Evolutionary conservation across 2,329 filamentous ascomycete genomes (phyloP).

Genomic region (Trichoderma pleuroti): DNA sequence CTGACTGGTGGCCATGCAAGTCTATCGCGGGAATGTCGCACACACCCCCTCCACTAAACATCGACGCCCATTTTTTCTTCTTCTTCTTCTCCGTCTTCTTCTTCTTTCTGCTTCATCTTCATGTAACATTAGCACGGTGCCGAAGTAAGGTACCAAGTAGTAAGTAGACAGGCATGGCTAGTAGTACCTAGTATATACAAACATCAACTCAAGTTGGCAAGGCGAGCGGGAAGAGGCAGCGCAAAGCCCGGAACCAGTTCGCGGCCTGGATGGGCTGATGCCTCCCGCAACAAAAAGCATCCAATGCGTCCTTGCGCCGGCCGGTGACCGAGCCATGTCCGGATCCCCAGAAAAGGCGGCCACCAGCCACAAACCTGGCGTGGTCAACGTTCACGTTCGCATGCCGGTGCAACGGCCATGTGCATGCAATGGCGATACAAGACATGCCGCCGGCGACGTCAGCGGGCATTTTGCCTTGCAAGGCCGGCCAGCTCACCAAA

Average conservation of each 20-base stretch:
- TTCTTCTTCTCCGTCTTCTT: background rate
- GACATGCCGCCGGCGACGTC: conserved; percentile 9
- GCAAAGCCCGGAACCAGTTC: background rate
- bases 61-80: background rate
- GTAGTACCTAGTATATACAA: background rate
- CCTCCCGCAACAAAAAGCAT: background rate
- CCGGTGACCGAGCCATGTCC: conserved; percentile 10
- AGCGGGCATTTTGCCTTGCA: conserved; percentile 9
- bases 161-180: background rate
- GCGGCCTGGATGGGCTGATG: background rate
- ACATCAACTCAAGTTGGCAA: background rate
- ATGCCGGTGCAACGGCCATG: background rate
- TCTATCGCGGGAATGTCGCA: conserved; percentile 15
- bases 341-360: background rate
- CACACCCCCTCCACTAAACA: conserved; percentile 13
- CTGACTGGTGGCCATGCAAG: conserved; percentile 17
- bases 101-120: background rate
- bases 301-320: background rate
- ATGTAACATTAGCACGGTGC: background rate
- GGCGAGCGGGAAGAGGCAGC: background rate
- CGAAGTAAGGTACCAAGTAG: no score
- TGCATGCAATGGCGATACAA: background rate
- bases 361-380: background rate
- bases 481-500: conserved; percentile 5
- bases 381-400: background rate